A percentile compares a stretch with the other conserved stretches of the same genome.
These are phyloP conservation scores for Amylocystis lapponica DNA, from an alignment of 768 basidiomycete genomes.

Conservation along the genomic window DNA sequence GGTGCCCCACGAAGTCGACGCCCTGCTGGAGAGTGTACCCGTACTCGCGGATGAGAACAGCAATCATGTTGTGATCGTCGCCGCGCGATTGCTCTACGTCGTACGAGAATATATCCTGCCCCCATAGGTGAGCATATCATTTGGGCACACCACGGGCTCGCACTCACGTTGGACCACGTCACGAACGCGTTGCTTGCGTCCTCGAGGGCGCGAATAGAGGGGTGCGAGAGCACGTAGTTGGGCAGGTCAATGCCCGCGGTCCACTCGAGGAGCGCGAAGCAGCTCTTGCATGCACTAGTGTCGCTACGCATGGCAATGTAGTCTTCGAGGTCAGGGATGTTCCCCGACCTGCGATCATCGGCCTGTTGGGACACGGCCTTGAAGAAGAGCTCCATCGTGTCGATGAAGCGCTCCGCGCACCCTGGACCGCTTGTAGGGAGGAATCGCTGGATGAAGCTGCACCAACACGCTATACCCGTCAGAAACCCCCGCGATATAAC, in stretches of 20 bases:
- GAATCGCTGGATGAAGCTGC: too few relatives aligned
- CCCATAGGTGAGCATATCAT: too few relatives aligned
- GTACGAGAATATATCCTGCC: conserved; percentile 81
- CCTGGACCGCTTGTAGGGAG: conserved; percentile 35
- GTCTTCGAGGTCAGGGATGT: conserved; percentile 67
- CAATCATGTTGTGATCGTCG: conserved; percentile 73
- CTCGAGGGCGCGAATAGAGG: conserved; percentile 55
- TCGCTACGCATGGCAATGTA: conserved; percentile 71
- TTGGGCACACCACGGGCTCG: too few relatives aligned
- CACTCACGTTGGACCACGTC: conserved; percentile 36
- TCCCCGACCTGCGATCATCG: conserved; percentile 47
- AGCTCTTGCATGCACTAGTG: conserved; percentile 74
- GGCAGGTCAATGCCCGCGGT: conserved; percentile 70
- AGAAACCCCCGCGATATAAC: not conserved
- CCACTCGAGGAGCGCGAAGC: conserved; percentile 75
- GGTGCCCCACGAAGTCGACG: conserved; percentile 55
- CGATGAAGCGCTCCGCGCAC: conserved; percentile 58
- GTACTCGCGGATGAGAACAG: conserved; percentile 60
- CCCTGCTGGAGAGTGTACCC: conserved; percentile 54
- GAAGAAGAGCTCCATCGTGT: conserved; percentile 73
- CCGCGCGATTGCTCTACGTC: conserved; percentile 79
- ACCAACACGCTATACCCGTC: conserved; percentile 30
- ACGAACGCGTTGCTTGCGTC: conserved; percentile 65
- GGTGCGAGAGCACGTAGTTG: conserved; percentile 72
- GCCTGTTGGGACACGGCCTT: conserved; percentile 71